These are phyloP conservation scores for Boletus subluridellus DNA, from an alignment of 1,284 basidiomycete genomes.

Conservation along the genomic window DNA sequence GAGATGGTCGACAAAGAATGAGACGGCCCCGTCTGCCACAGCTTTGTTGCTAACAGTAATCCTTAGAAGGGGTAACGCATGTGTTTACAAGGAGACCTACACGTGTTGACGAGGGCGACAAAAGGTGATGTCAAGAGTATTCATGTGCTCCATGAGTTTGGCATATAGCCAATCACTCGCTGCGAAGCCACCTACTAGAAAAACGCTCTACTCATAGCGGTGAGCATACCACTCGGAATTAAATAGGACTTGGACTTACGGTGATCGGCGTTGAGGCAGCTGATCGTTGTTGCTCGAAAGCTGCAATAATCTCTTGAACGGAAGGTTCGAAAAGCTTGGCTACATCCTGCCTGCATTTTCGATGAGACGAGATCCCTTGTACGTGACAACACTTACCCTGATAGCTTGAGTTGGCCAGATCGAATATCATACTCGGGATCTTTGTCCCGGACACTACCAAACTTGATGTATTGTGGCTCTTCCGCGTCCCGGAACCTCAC, in stretches of 20 bases:
- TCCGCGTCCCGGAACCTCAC: conserved; percentile 39
- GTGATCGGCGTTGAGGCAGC: conserved; percentile 31
- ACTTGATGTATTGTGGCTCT: conserved; percentile 45
- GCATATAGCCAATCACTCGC: conserved; percentile 46
- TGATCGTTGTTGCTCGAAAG: conserved; percentile 35
- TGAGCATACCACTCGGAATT: neutral
- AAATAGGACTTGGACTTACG: conserved; percentile 21
- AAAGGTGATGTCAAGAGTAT: conserved; percentile 25
- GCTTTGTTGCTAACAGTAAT: conserved; percentile 29
- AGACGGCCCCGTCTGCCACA: too few species aligned
- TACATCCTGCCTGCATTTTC: conserved; percentile 35
- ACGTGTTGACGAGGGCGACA: conserved; percentile 37
- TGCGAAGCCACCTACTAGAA: conserved; percentile 46
- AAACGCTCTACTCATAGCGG: conserved; percentile 25
- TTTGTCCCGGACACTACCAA: conserved; percentile 44
- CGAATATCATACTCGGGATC: conserved; percentile 42
- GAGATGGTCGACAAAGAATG: conserved; percentile 44
- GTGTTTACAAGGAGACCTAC: conserved; percentile 24
- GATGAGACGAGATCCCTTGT: conserved; percentile 2
- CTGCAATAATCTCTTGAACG: conserved; percentile 38
- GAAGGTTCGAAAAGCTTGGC: conserved; percentile 46
- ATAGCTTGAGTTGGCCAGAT: conserved; percentile 42
- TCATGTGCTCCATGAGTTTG: conserved; percentile 34
- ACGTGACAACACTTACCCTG: conserved; percentile 33
- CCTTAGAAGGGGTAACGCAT: conserved; percentile 11